Base-by-base conservation (phyloP, 2,329 filamentous ascomycete genomes). In the Fusarium chlamydosporum region DNA sequence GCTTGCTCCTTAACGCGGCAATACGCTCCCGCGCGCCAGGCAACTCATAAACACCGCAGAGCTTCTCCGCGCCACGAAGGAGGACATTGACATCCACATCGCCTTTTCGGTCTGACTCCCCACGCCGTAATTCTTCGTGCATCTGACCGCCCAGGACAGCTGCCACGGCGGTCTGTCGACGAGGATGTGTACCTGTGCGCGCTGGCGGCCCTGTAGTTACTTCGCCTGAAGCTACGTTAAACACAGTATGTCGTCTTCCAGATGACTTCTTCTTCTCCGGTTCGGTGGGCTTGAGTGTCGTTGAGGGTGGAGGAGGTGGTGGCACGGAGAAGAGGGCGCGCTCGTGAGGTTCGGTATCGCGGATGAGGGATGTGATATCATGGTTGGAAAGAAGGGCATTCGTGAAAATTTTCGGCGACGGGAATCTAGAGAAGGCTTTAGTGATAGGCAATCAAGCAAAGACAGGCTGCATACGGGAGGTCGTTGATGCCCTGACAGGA, bases 331-430 rank as follows among this genome's bases (percentile, higher is more conserved):
- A 99, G 18, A 99, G 88, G 8, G 95, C 95, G 75, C 94, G 91
- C 79, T 99, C 96, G 81, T 98, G 95, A 23, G 91, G 83, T 80
- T 99, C 96, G 5, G 95, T 97, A 78, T 99, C 96, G 64, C 96
- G 92, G 75, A 99, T 97, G 47, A 99, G 84, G 13, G 92, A 88
- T 6, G 96, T 98, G 72, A 99, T 98, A 79, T 99, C 96, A 79
- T 94, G 91, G 71, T 90, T 90, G 58, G 91, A 90, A 48, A 98
- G 89, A 38, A 99, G 86, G 34, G 96, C 94, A 78, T 97, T 97
- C 72, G 94, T 96, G 82, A 98, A 99, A 76, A 96, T 94, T 75
- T 93, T 96, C n/a, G 95, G 93, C 3, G 88, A 88, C 40, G 93
- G 93, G 74, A 98, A 98, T 34, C 93, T 96, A 69, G 12, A 54